These are phyloP conservation scores for Pholiota microspora DNA, from an alignment of 768 basidiomycete species.

Conservation along the genomic window DNA sequence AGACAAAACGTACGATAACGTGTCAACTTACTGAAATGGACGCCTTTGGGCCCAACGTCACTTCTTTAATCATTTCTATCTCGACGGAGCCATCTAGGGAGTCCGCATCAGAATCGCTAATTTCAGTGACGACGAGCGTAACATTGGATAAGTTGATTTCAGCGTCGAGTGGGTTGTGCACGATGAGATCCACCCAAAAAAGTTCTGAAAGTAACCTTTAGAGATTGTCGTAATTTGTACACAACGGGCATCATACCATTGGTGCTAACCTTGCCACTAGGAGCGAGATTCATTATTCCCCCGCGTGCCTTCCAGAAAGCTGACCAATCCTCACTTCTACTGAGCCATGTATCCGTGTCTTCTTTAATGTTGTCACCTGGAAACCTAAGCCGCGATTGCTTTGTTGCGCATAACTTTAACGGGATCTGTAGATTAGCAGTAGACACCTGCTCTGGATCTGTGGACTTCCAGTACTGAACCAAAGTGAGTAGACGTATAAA, in stretches of 20 bases:
- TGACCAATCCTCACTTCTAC: constrained; percentile 64
- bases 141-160: constrained; percentile 69
- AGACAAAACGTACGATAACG: not conserved
- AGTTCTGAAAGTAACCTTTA: constrained; percentile 42
- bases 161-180: constrained; percentile 72
- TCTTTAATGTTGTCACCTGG: constrained; percentile 45
- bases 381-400: constrained; percentile 57
- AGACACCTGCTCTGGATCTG: constrained; percentile 42
- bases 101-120: constrained; percentile 25
- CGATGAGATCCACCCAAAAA: constrained; percentile 72
- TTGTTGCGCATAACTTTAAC: constrained; percentile 59
- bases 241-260: constrained; percentile 44
- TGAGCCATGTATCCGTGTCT: constrained; percentile 54
- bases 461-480: constrained; percentile 70
- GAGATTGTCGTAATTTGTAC: not conserved
- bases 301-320: constrained; percentile 56
- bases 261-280: constrained; percentile 57
- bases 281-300: constrained; percentile 50
- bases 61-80: constrained; percentile 59
- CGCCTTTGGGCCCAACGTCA: constrained; percentile 63
- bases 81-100: constrained; percentile 42
- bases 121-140: constrained; percentile 51
- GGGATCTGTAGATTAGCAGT: constrained; percentile 57
- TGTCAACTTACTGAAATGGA: constrained; percentile 52
- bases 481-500: not conserved